Evolutionary conservation across 2,329 filamentous ascomycete genomes (phyloP).

Genomic region (Thielaviopsis punctulata): DNA sequence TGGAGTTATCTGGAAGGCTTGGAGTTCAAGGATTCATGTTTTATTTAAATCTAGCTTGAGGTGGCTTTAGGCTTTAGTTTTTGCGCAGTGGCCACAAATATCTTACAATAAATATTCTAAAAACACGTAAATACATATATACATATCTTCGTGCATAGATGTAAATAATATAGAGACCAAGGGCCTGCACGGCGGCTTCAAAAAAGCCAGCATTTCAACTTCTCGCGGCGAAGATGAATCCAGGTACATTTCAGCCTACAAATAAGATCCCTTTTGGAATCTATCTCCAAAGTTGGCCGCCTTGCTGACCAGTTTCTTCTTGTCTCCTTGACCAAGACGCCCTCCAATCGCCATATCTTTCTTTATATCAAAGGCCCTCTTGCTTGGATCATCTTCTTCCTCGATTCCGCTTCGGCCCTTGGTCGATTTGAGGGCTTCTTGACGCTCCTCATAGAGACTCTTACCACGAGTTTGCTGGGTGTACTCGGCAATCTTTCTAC

Average conservation of each 20-base stretch:
- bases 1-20: not conserved
- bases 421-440: conserved; percentile 16
- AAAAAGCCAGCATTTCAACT: too few species aligned
- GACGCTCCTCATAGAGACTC: conserved; percentile 44
- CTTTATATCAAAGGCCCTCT: conserved; percentile 72
- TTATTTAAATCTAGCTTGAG: not conserved
- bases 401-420: conserved; percentile 22
- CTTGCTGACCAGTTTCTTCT: conserved; percentile 61
- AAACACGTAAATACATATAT: too few species aligned
- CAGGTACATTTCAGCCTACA: conserved; percentile 21
- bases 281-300: conserved; percentile 67
- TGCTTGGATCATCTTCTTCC: conserved; percentile 80
- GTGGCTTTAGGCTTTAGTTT: not conserved
- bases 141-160: too few species aligned
- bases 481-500: conserved; percentile 28
- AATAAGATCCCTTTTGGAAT: conserved; percentile 59
- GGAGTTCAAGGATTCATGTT: not conserved
- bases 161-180: too few species aligned
- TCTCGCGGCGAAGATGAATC: too few species aligned
- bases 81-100: too few species aligned
- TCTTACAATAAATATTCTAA: not conserved
- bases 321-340: conserved; percentile 54
- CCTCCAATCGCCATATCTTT: conserved; percentile 78
- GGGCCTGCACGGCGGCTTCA: too few species aligned
- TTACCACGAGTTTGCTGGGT: conserved; percentile 37